phyloP scores from a whole-genome alignment of 2,329 filamentous ascomycete genomes.

The Colletotrichum camelliae region DNA sequence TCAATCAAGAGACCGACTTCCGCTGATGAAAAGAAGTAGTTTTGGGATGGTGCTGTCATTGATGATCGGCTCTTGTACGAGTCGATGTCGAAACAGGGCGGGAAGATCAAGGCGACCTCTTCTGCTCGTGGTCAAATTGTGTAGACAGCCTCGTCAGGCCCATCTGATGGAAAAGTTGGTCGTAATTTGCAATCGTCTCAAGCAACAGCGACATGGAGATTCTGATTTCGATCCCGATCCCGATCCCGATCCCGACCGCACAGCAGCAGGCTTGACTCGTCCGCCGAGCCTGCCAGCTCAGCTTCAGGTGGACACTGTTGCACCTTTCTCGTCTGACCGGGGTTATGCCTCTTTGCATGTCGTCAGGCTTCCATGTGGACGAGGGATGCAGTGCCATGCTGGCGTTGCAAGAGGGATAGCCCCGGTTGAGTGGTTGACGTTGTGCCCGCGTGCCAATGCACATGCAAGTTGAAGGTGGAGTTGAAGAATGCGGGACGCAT shows the following conservation, averaged over 20 bases:
- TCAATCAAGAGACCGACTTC: not conserved
- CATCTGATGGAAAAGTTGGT: not conserved
- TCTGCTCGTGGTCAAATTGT: not conserved
- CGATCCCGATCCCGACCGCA: not conserved
- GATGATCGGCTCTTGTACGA: no score
- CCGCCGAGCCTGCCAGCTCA: conserved; percentile 10
- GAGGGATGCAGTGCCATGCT: not conserved
- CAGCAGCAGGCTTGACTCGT: not conserved
- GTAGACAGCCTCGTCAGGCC: not conserved
- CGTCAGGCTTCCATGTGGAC: not conserved
- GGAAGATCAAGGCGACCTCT: not conserved
- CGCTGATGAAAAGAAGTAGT: not conserved
- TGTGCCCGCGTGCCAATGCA: not conserved
- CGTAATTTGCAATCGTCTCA: not conserved
- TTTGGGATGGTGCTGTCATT: not conserved
- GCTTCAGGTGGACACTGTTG: not conserved
- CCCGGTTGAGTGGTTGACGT: not conserved
- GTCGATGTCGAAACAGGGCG: not conserved
- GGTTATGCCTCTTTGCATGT: not conserved
- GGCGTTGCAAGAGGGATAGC: not conserved
- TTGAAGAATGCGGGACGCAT: not conserved
- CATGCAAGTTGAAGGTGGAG: not conserved
- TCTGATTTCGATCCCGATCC: not conserved
- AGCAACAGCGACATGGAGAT: not conserved
- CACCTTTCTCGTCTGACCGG: not conserved